Evolutionary conservation across 2,329 filamentous ascomycete genomes (phyloP), one percentile per base, ranked within the genome.

Genomic region (Penicillium corylophilum): DNA sequence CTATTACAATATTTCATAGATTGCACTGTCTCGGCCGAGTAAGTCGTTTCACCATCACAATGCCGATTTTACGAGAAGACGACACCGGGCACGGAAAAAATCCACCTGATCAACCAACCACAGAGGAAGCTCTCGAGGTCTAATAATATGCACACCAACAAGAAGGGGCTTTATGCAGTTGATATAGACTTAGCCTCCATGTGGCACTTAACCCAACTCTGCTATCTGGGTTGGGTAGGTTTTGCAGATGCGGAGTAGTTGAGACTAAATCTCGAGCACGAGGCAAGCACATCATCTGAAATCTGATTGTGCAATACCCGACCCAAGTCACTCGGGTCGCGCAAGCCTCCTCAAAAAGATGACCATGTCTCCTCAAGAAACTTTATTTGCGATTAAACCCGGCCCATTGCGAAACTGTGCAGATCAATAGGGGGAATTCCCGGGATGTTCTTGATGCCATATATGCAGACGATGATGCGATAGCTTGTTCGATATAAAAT

Each of bases 401-500:
- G 8, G 15, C 38, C n/a, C 28, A 40, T 13, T 28, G 36, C 41
- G 12, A 10, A 22, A 13, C 15, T 18, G 26, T 42, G 36, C 49
- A 42, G 44, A 50, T 48, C 33, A 24, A 5, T 2, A 24, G 5
- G 5, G 13, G 16, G 20, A 5, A 41, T 13, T 4, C 20, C 26
- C 23, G 3, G 1, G 18, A 28, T 22, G 16, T 12, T 26, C 31
- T 7, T 45, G 41, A 48, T 44, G 33, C 26, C 46, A 57, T 50
- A 8, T 40, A 9, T 16, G 15, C 24, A 9, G 3, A n/a, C 24
- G 16, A 53, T 55, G 55, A 42, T 57, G 55, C 48, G 52, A 53
- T 46, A 33, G 28, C 24, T 12, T n/a, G 10, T 13, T 8, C 31
- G 24, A 39, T 26, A 54, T 23, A 24, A 12, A 10, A 29, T 10